Percentiles rank a stretch among this genome's conserved stretches.
Evolutionary conservation across 305 asterid species (phyloP).

Genomic region (Solanum chacoense): DNA sequence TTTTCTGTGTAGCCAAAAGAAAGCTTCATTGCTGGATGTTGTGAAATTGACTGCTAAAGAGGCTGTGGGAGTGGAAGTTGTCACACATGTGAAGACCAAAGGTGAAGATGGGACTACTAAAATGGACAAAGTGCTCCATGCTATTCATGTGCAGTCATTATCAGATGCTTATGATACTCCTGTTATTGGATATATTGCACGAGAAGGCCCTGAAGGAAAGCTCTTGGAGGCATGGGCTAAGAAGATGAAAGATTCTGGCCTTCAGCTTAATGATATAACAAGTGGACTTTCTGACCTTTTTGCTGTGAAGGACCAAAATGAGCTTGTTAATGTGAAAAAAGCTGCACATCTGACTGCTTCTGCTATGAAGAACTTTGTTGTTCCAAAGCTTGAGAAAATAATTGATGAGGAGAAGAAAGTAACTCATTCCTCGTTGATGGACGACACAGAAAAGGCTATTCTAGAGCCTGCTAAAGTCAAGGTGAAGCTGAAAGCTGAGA

Average conservation of each 20-base stretch:
- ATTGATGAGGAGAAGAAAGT: constrained; percentile 68
- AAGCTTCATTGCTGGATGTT: constrained; percentile 50
- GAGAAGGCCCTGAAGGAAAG: constrained; percentile 59
- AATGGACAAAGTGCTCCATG: constrained; percentile 36
- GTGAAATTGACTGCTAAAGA: constrained; percentile 43
- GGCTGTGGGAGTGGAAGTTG: constrained; percentile 32
- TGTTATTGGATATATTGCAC: constrained; percentile 40
- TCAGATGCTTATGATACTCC: constrained; percentile 10
- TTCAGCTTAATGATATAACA: constrained; percentile 42
- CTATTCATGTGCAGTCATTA: constrained; percentile 24
- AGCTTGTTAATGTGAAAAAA: constrained; percentile 46
- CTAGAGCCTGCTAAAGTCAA: constrained; percentile 45
- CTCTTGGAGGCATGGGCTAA: constrained; percentile 50
- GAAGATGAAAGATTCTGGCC: constrained; percentile 38
- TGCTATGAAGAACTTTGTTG: constrained; percentile 59
- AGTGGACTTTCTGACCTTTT: constrained; percentile 57
- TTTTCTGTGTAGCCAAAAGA: constrained; percentile 67
- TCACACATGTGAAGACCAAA: constrained; percentile 46
- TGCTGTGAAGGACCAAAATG: constrained; percentile 48
- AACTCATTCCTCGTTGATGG: constrained; percentile 48
- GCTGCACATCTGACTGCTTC: constrained; percentile 61
- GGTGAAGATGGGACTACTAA: constrained; percentile 41
- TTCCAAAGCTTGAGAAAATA: constrained; percentile 53
- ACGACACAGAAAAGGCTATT: constrained; percentile 63
- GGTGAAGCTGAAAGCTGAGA: constrained; percentile 67